Base-by-base conservation (phyloP, 129 eudicot genomes). In the Tagetes patula region DNA sequence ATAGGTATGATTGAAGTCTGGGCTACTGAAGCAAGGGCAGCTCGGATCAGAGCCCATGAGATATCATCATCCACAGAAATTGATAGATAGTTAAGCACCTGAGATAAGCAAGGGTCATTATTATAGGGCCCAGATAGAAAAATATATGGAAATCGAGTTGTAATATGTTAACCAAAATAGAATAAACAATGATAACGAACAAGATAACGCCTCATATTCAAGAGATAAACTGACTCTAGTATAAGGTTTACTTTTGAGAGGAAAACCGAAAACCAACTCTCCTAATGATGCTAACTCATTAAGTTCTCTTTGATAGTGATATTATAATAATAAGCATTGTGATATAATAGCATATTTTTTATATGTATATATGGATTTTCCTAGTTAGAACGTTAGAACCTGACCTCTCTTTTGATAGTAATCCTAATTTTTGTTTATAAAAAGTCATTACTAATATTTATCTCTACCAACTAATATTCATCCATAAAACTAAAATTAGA, bases 1-100 rank as follows among this genome's bases (percentile, higher is more conserved):
- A 94, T 90, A 7, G 98, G 98, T 72, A 94, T 78, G 59, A 94
- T 90, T 75, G 93, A 73, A 37, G 88, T 94, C 74, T 81, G 87
- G 58, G 98, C 91, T 45, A 94, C 91, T 46, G 98, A 94, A 79
- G 93, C 83, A 55, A 90, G 48, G 8, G 98, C 89, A 49, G 89
- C 93, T 63, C 43, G 86, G 72, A 94, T 94, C 41, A 94, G 75
- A 10, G 79, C 96, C 98, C 97, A 87, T 8, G 97, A 86, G 80
- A 94, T 86, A 69, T 94, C 93, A 53, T 84, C 86, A 39, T 84
- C 91, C 46, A 59, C 80, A 32, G 80, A 79, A 73, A 85, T 76
- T 66, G 89, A 87, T 66, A 90, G 83, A 85, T 90, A 88, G 13
- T 80, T 81, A 33, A 81, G 78, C 71, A 94, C 98, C 96, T 94